phyloP scores from a whole-genome alignment of 2,329 filamentous ascomycete species.

The Nemania abortiva region DNA sequence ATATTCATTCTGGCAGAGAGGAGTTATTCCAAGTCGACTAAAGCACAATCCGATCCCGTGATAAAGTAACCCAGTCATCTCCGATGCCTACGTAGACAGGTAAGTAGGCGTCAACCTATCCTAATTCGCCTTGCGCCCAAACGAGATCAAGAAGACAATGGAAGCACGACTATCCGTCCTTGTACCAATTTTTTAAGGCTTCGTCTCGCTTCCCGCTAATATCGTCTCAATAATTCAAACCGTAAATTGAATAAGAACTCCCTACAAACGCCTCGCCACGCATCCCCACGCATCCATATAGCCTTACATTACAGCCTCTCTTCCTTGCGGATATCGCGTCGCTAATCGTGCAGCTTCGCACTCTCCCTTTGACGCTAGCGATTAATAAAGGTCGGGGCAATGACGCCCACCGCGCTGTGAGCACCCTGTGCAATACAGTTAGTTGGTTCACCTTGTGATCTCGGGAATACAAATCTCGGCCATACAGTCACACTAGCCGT shows the following conservation, averaged over 20 bases:
- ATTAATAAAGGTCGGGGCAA: slow-evolving; percentile 46
- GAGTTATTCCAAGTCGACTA: neutral
- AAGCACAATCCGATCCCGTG: neutral
- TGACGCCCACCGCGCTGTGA: slow-evolving; percentile 53
- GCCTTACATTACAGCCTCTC: neutral
- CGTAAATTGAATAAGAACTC: neutral
- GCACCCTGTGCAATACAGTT: slow-evolving; percentile 51
- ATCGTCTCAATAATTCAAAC: neutral
- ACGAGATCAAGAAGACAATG: neutral
- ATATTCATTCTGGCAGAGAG: neutral
- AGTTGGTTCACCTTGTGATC: slow-evolving; percentile 33
- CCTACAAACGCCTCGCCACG: neutral
- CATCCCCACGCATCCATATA: neutral
- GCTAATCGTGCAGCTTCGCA: neutral
- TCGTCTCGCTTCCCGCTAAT: slow-evolving; percentile 6
- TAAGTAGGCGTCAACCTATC: neutral
- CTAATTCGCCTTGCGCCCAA: neutral
- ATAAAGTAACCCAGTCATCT: neutral
- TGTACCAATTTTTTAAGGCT: slow-evolving; percentile 2
- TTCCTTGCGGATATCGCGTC: neutral
- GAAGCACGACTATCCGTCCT: neutral
- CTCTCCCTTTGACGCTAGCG: neutral
- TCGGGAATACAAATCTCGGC: slow-evolving; percentile 15
- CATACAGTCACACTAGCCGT: slow-evolving; percentile 62
- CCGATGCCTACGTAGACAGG: neutral